phyloP scores from a whole-genome alignment of 768 basidiomycete species.

The Amanita rimosa region DNA sequence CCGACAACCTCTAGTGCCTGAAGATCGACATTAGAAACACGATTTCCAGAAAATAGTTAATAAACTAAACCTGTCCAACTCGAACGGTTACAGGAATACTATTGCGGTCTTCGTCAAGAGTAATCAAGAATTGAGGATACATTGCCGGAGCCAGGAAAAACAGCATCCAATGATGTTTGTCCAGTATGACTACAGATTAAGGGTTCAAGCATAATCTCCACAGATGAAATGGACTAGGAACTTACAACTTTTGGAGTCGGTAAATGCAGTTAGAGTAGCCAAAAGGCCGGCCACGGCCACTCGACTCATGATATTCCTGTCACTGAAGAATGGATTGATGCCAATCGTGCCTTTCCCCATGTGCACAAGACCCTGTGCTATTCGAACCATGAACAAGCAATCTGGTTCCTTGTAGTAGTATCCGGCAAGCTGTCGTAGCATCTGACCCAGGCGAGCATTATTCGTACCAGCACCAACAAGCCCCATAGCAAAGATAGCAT shows the following conservation, averaged over 20 bases:
- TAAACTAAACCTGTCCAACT: slow-evolving; percentile 69
- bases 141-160: slow-evolving; percentile 94
- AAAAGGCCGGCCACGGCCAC: slow-evolving; percentile 85
- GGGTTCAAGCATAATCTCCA: not conserved
- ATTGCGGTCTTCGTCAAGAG: slow-evolving; percentile 86
- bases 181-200: slow-evolving; percentile 65
- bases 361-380: slow-evolving; percentile 94
- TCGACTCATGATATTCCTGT: slow-evolving; percentile 81
- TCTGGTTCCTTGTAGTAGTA: slow-evolving; percentile 98
- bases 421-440: slow-evolving; percentile 94
- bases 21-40: slow-evolving; percentile 1
- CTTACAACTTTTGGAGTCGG: slow-evolving; percentile 88
- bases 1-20: slow-evolving; percentile 96
- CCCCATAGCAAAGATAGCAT: slow-evolving; percentile 98
- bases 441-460: slow-evolving; percentile 93
- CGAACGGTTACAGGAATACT: slow-evolving; percentile 84
- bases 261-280: slow-evolving; percentile 84
- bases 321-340: slow-evolving; percentile 93
- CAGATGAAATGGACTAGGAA: slow-evolving; percentile 11
- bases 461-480: slow-evolving; percentile 98
- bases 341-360: slow-evolving; percentile 99
- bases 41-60: not conserved
- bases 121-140: slow-evolving; percentile 98
- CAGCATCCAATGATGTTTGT: slow-evolving; percentile 98
- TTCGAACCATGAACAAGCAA: slow-evolving; percentile 90